Conservation (phyloP, 2,329 filamentous ascomycete species). For the Penicillium oxalicum region DNA sequence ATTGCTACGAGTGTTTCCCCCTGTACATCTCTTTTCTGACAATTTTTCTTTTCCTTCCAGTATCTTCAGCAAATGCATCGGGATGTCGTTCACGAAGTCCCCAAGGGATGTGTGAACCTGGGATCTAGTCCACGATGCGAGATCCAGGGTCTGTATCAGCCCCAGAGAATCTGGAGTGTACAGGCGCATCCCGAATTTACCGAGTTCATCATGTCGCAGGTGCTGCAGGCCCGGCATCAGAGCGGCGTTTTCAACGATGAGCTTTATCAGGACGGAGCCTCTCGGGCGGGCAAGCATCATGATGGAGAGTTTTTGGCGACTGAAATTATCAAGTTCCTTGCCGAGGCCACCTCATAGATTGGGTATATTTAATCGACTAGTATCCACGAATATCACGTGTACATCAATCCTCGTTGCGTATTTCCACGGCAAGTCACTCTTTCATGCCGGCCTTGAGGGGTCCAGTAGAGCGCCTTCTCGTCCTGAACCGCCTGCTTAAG, state of each 20-base stretch:
- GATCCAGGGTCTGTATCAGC: constrained; percentile 42
- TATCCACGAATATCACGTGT: neutral
- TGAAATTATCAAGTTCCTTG: constrained; percentile 17
- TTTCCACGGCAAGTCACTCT: neutral
- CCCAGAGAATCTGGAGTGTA: constrained; percentile 37
- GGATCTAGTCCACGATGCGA: constrained; percentile 39
- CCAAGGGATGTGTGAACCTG: constrained; percentile 37
- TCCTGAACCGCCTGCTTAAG: neutral
- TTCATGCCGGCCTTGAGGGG: neutral
- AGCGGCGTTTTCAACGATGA: constrained; percentile 20
- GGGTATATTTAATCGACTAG: neutral
- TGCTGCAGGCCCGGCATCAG: constrained; percentile 19
- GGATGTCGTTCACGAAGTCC: constrained; percentile 41
- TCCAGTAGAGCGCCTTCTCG: neutral
- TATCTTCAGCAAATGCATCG: constrained; percentile 45
- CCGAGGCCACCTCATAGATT: constrained; percentile 3
- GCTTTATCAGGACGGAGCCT: constrained; percentile 17
- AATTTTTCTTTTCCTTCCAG: constrained; percentile 4
- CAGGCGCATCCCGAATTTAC: constrained; percentile 49
- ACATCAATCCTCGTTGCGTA: neutral
- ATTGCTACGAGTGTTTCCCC: accelerated
- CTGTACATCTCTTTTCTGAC: neutral
- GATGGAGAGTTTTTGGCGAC: constrained; percentile 19
- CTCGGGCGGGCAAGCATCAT: constrained; percentile 15
- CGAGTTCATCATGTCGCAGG: constrained; percentile 32